Conservation (phyloP, 257 asterid genomes). For the Nicotiana paniculata region DNA sequence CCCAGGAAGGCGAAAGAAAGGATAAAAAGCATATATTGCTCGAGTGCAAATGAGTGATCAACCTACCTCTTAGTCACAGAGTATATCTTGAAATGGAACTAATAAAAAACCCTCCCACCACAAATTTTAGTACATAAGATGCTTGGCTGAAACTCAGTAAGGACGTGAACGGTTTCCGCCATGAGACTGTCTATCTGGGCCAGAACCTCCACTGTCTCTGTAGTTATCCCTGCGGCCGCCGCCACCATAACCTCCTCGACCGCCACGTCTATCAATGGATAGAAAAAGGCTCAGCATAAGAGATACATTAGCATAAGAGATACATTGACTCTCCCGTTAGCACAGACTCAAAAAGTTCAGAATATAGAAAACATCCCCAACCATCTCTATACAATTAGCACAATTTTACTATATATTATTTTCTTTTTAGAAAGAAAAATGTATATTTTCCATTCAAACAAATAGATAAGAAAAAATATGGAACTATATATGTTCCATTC, state of each 20-base stretch:
- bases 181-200: conserved; percentile 84
- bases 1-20: conserved; percentile 38
- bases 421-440: background rate
- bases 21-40: conserved; percentile 46
- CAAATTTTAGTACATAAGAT: conserved; percentile 61
- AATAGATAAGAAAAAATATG: background rate
- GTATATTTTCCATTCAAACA: background rate
- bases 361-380: background rate
- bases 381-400: background rate
- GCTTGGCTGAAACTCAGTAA: conserved; percentile 46
- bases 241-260: conserved; percentile 77
- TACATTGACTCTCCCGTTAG: background rate
- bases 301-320: background rate
- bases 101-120: conserved; percentile 65
- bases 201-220: conserved; percentile 83
- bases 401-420: background rate
- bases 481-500: background rate
- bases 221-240: conserved; percentile 72
- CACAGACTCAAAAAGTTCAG: background rate
- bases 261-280: conserved; percentile 52
- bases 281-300: background rate
- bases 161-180: conserved; percentile 99
- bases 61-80: conserved; percentile 92
- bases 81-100: conserved; percentile 58
- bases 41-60: conserved; percentile 34